Conservation (phyloP, 2,329 filamentous ascomycete species). For the Cordyceps cateniannulata region DNA sequence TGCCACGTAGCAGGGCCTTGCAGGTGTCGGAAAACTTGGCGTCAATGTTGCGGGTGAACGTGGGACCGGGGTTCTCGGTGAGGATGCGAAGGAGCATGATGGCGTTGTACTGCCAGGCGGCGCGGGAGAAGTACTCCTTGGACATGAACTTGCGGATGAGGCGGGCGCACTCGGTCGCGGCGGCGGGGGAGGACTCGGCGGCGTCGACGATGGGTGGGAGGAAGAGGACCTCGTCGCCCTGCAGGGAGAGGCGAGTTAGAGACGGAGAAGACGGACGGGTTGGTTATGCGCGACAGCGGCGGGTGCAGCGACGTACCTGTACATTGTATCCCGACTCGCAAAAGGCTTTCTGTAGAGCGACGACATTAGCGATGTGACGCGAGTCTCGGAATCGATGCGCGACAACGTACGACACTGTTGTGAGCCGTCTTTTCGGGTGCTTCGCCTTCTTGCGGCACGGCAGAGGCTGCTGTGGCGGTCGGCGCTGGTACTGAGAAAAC, state of each 20-base stretch:
- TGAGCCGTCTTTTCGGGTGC: slow-evolving; percentile 61
- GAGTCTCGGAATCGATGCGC: background rate
- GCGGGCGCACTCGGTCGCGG: slow-evolving; percentile 73
- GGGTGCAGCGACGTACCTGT: slow-evolving; percentile 40
- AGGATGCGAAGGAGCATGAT: slow-evolving; percentile 94
- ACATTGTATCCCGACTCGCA: slow-evolving; percentile 66
- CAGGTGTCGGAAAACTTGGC: slow-evolving; percentile 71
- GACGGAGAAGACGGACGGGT: background rate
- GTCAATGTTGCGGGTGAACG: slow-evolving; percentile 88
- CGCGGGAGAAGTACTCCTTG: slow-evolving; percentile 57
- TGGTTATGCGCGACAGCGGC: slow-evolving; percentile 1
- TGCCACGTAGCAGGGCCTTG: slow-evolving; percentile 66
- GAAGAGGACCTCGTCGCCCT: slow-evolving; percentile 86
- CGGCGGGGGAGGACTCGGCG: slow-evolving; percentile 83
- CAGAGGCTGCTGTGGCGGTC: background rate
- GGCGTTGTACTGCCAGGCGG: slow-evolving; percentile 86
- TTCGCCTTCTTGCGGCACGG: slow-evolving; percentile 32
- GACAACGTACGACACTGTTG: slow-evolving; percentile 55
- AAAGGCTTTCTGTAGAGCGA: slow-evolving; percentile 59
- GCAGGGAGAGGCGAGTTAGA: slow-evolving; percentile 8
- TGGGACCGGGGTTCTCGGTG: slow-evolving; percentile 81
- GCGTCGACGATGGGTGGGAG: slow-evolving; percentile 91
- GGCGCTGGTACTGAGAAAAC: background rate
- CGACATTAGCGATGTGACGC: background rate
- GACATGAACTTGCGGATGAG: slow-evolving; percentile 77